Evolutionary conservation across 176 grass and related monocot species (phyloP).

Genomic region (Juncus effusus): DNA sequence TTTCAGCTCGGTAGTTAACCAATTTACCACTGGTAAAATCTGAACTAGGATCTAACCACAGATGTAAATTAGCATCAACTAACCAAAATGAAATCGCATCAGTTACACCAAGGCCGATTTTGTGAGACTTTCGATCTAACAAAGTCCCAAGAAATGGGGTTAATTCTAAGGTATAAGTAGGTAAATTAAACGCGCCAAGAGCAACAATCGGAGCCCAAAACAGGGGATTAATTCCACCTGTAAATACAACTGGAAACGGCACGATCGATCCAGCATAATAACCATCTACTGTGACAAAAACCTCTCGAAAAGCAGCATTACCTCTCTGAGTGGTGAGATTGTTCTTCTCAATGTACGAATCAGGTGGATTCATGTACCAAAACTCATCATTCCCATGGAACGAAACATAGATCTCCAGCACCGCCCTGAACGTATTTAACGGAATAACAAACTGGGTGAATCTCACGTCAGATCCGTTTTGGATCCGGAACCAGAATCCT

Average conservation of each 20-base stretch:
- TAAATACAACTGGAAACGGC: constrained; percentile 84
- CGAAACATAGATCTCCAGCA: constrained; percentile 77
- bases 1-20: constrained; percentile 34
- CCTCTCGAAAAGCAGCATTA: constrained; percentile 78
- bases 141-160: constrained; percentile 78
- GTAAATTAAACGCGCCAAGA: constrained; percentile 79
- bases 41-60: constrained; percentile 61
- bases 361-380: constrained; percentile 93
- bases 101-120: constrained; percentile 55
- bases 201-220: constrained; percentile 82
- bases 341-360: constrained; percentile 71
- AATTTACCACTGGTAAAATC: constrained; percentile 41
- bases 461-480: constrained; percentile 43
- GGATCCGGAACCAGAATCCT: constrained; percentile 87
- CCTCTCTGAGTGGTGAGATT: constrained; percentile 65
- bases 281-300: constrained; percentile 52
- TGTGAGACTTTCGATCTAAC: constrained; percentile 49
- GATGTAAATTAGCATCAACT: constrained; percentile 79
- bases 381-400: constrained; percentile 78
- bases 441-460: constrained; percentile 43
- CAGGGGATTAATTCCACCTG: constrained; percentile 87
- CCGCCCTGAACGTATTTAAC: constrained; percentile 59
- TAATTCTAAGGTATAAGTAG: constrained; percentile 74
- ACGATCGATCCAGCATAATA: constrained; percentile 64
- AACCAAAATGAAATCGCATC: constrained; percentile 80